Percentiles rank a stretch among this genome's conserved stretches.
Evolutionary conservation across 2,329 filamentous ascomycete genomes (phyloP).

Genomic region (Fusarium sp.): DNA sequence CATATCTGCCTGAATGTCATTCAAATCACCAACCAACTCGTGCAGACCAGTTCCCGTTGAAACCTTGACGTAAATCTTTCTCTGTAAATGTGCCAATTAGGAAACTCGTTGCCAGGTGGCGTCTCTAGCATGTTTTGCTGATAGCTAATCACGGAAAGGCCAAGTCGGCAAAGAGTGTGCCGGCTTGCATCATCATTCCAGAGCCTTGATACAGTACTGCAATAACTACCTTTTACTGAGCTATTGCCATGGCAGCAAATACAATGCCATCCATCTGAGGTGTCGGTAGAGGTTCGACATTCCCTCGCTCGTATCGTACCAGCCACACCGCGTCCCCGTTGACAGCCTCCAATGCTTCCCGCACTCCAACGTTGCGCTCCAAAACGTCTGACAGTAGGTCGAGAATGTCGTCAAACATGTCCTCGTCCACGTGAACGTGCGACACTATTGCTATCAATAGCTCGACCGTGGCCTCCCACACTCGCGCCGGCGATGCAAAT

Average conservation of each 20-base stretch:
- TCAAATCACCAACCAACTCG: not conserved
- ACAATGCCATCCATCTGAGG: conserved; percentile 58
- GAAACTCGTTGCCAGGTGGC: conserved; percentile 1
- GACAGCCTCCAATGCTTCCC: conserved; percentile 68
- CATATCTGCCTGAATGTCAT: not conserved
- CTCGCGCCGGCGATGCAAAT: conserved; percentile 71
- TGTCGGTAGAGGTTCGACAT: conserved; percentile 50
- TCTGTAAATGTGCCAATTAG: not conserved
- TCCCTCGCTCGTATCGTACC: conserved; percentile 62
- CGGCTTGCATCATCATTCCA: not conserved
- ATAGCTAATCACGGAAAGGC: not conserved
- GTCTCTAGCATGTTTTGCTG: not conserved
- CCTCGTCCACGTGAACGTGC: conserved; percentile 74
- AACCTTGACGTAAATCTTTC: not conserved
- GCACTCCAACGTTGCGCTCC: conserved; percentile 60
- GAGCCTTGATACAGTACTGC: not conserved
- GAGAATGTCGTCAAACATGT: conserved; percentile 78
- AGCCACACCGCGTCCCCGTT: conserved; percentile 86
- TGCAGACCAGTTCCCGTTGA: not conserved
- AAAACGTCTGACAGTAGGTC: conserved; percentile 68
- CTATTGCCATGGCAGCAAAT: conserved; percentile 50
- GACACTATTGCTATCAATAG: conserved; percentile 72
- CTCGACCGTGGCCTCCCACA: conserved; percentile 72
- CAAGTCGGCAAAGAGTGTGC: not conserved
- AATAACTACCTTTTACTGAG: conserved; percentile 8